phyloP scores from a whole-genome alignment of 2,329 filamentous ascomycete genomes.

The Fusarium sp. region DNA sequence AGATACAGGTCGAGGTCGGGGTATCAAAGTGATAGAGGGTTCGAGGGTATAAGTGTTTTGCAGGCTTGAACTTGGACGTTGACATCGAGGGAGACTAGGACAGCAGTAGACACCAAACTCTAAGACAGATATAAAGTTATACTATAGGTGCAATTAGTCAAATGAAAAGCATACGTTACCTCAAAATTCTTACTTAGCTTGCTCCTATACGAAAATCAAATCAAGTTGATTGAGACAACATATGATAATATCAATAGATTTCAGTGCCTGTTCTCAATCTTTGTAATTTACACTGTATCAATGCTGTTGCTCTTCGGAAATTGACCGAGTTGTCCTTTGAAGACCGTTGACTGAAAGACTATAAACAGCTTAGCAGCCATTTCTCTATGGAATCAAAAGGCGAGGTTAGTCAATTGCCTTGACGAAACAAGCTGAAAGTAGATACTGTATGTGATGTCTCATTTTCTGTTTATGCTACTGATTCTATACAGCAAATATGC shows the following conservation, averaged over 20 bases:
- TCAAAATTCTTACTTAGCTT: background rate
- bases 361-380: background rate
- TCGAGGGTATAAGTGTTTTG: background rate
- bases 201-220: background rate
- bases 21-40: no score
- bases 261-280: no score
- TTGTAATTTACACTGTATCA: background rate
- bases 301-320: background rate
- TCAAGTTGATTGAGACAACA: no score
- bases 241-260: no score
- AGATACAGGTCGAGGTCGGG: background rate
- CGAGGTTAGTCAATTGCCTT: background rate
- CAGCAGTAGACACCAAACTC: background rate
- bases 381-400: fast-evolving
- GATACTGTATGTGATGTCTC: no score
- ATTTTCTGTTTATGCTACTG: background rate
- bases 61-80: background rate
- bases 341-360: no score
- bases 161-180: background rate
- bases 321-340: background rate
- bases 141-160: background rate
- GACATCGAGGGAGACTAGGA: background rate
- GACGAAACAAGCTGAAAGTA: background rate
- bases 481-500: background rate
- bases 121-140: no score